Evolutionary conservation across 2,329 filamentous ascomycete genomes (phyloP).

Genomic region (Pyricularia sp.): DNA sequence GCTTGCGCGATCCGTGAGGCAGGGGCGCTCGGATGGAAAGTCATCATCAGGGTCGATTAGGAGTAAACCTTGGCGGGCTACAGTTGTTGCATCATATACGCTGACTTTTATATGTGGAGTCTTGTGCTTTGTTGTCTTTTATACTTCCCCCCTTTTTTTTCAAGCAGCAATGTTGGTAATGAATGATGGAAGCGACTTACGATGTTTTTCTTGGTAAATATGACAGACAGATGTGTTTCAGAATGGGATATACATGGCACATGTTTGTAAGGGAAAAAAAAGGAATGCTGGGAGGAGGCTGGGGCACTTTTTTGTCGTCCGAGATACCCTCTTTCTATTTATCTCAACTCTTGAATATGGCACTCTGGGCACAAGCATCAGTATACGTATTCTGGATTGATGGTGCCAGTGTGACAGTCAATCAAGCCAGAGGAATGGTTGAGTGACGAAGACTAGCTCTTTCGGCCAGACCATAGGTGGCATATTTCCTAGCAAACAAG

Average conservation of each 20-base stretch:
- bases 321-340: not conserved
- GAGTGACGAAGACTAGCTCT: too few relatives aligned
- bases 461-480: too few relatives aligned
- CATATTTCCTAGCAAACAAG: not conserved
- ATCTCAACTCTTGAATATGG: not conserved
- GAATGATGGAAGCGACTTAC: not conserved
- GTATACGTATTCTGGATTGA: not conserved
- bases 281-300: not conserved
- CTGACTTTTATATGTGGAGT: not conserved
- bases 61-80: not conserved
- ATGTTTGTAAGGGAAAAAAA: not conserved
- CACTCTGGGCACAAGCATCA: not conserved
- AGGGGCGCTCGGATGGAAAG: slow-evolving; percentile 53
- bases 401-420: not conserved
- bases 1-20: slow-evolving; percentile 65
- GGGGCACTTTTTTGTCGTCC: not conserved
- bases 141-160: not conserved
- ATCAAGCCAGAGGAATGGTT: not conserved
- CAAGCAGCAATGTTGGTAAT: not conserved
- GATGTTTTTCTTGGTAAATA: not conserved
- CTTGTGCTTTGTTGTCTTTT: not conserved
- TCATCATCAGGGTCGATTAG: slow-evolving; percentile 49
- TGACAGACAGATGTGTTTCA: not conserved
- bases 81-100: too few relatives aligned
- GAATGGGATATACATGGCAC: not conserved